Conservation (phyloP, 495 filamentous ascomycete species). For the Penicillium egyptiacum region DNA sequence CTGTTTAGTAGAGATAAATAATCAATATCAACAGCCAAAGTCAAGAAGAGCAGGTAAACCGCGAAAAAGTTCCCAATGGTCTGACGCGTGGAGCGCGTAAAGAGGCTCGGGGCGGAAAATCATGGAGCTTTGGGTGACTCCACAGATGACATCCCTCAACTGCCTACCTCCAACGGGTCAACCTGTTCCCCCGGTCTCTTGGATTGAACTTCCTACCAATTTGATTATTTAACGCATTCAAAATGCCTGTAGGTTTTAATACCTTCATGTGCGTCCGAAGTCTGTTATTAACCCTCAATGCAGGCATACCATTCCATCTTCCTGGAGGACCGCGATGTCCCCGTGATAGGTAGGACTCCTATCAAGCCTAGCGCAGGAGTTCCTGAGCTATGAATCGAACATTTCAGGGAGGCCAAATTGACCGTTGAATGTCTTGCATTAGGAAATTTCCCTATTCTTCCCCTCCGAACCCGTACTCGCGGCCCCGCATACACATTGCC, state of each 20-base stretch:
- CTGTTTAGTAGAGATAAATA: not conserved
- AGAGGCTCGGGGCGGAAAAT: constrained; percentile 50
- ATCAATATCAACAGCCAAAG: not conserved
- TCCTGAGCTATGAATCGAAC: constrained; percentile 1
- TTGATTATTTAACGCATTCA: constrained; percentile 25
- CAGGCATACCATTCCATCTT: constrained; percentile 95
- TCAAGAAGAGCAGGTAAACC: constrained; percentile 8
- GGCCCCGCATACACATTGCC: constrained; percentile 87
- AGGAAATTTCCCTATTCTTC: constrained; percentile 93
- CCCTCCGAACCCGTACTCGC: constrained; percentile 87
- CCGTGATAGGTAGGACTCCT: constrained; percentile 56
- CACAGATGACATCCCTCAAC: constrained; percentile 41
- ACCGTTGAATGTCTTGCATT: constrained; percentile 11
- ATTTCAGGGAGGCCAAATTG: constrained; percentile 8
- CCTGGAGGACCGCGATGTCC: constrained; percentile 73
- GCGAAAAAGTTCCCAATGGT: constrained; percentile 16
- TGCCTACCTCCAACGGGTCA: constrained; percentile 30
- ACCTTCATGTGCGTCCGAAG: not conserved
- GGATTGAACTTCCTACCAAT: constrained; percentile 18
- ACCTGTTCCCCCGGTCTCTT: constrained; percentile 19
- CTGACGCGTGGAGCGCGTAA: constrained; percentile 46
- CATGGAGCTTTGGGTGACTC: constrained; percentile 29
- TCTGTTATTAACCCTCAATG: constrained; percentile 15
- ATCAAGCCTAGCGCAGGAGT: constrained; percentile 17
- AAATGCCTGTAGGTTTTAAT: constrained; percentile 50